Base-by-base conservation (phyloP, 306 rosid genomes). In the Notholithocarpus densiflorus region DNA sequence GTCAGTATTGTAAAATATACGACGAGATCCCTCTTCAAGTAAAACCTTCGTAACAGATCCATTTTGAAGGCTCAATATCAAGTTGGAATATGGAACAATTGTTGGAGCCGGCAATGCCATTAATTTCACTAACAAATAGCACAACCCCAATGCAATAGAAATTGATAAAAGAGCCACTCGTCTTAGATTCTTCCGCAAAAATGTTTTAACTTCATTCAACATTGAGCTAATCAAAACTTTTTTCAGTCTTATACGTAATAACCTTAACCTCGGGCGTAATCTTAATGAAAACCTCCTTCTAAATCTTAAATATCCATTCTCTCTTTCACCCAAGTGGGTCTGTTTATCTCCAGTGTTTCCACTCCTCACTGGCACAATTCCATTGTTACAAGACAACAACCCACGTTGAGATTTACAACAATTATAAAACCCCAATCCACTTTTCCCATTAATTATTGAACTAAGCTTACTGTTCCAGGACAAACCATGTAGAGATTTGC, bases 21-120 rank as follows among this genome's bases (percentile, higher is more conserved):
- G 88, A 3, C 94, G 94, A 48, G 99, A 95, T n/a, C 96, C 97
- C 78, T 95, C 99, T 87, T 95, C 98, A 1, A 95, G 84, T 78
- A 95, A 80, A 75, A 93, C 97, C 62, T 84, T 91, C 0, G 86
- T 71, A 55, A 95, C 98, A 56, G 80, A 80, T 72, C 88, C 98
- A 75, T 75, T 82, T 77, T 85, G 85, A 74, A 95, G 93, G 78
- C 89, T 92, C 6, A 75, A 74, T 34, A 95, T 68, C 83, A 95
- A 81, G 29, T 91, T 94, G 2, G 99, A 93, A 88, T 95, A 95
- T 0, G 99, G 98, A 79, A 95, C 99, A 64, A 77, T 24, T 82
- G 82, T 89, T 0, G 92, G 87, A 61, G 92, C 83, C 0, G 98
- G 92, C 21, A 89, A 31, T 53, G 96, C 85, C 17, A 93, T 90